These are phyloP conservation scores for Jimgerdemannia lactiflua DNA, from an alignment of 192 early-diverging fungal genomes.

Conservation along the genomic window DNA sequence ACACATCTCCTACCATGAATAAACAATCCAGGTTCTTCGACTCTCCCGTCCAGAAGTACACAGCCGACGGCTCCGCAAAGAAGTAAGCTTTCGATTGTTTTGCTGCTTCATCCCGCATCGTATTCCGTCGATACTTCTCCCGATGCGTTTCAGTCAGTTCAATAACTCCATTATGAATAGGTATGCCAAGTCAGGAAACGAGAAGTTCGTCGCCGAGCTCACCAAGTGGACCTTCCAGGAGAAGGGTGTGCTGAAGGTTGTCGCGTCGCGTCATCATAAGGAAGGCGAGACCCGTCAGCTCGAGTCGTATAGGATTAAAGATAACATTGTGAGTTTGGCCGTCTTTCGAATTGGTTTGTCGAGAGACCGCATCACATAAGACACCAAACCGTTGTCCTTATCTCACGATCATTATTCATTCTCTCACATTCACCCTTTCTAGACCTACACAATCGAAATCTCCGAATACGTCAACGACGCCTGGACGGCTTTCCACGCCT, in stretches of 20 bases:
- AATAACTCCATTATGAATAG: conserved; percentile 1
- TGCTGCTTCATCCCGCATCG: neutral
- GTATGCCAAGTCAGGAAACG: conserved; percentile 58
- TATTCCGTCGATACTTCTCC: neutral
- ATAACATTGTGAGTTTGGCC: conserved; percentile 66
- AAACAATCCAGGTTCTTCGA: conserved; percentile 5
- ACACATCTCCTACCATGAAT: neutral
- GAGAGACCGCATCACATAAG: neutral
- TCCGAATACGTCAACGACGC: conserved; percentile 71
- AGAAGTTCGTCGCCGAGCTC: conserved; percentile 69
- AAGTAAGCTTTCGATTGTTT: neutral
- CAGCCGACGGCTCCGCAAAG: neutral
- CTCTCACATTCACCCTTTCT: conserved; percentile 3
- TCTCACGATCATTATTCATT: conserved; percentile 10
- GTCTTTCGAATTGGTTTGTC: no score
- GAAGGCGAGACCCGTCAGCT: conserved; percentile 59
- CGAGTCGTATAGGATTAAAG: conserved; percentile 90
- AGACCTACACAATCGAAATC: conserved; percentile 82
- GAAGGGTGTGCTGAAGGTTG: conserved; percentile 81
- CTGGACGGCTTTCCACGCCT: conserved; percentile 83
- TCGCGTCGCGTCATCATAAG: conserved; percentile 61
- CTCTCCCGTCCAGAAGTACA: conserved; percentile 9
- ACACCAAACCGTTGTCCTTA: neutral
- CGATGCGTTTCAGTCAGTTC: no score
- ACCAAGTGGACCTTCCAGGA: conserved; percentile 92